Conservation (phyloP, 805 yeast species). For the Candida oleophila region DNA sequence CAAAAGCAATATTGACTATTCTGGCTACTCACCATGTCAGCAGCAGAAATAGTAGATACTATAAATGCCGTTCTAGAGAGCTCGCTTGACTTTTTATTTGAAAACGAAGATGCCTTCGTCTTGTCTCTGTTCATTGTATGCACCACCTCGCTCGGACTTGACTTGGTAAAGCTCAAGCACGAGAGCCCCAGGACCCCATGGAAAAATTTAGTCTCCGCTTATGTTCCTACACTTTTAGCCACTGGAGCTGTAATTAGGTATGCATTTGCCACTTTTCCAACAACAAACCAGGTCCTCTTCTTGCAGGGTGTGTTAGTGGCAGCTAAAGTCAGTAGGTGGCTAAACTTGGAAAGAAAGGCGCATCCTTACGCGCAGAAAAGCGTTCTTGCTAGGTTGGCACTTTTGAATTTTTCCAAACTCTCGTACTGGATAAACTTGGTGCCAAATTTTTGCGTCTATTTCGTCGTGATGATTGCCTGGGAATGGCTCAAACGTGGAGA, state of each 20-base stretch:
- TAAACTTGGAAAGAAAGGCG: background rate
- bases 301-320: background rate
- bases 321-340: background rate
- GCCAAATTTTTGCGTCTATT: background rate
- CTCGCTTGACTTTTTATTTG: background rate
- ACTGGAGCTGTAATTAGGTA: no score
- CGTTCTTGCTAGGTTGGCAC: background rate
- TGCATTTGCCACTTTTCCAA: background rate
- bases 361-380: background rate
- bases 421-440: background rate
- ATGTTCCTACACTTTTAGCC: background rate
- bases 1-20: no score
- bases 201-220: background rate
- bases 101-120: background rate
- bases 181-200: background rate
- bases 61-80: background rate
- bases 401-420: background rate
- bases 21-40: background rate
- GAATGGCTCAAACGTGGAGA: background rate
- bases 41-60: background rate
- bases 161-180: background rate
- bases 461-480: background rate
- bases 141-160: background rate
- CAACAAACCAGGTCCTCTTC: slow-evolving; percentile 1
- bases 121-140: background rate